Percentiles rank a stretch among this genome's conserved stretches.
Conservation (phyloP, 345 rosid species). For the Lepidium didymum region DNA sequence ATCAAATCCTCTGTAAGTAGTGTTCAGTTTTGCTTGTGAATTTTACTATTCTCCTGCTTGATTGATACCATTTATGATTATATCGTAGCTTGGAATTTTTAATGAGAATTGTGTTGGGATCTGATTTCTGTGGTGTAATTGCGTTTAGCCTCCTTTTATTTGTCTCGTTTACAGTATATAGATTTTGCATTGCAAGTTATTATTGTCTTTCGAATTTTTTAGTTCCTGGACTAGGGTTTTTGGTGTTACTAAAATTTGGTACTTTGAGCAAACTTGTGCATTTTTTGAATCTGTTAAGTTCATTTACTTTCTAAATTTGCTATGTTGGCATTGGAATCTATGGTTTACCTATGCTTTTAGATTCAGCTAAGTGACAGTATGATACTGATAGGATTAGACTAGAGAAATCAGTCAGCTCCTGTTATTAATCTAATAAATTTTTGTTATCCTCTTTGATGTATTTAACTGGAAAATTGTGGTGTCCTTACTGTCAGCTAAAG, state of each 20-base stretch:
- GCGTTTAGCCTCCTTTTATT: neutral
- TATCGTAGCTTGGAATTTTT: neutral
- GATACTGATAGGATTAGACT: neutral
- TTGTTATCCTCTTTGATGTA: neutral
- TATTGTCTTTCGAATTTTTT: neutral
- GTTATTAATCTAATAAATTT: neutral
- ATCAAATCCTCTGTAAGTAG: conserved; percentile 61
- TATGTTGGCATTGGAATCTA: neutral
- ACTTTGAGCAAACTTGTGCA: neutral
- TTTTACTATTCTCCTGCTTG: neutral
- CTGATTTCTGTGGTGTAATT: conserved; percentile 7
- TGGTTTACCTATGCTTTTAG: neutral
- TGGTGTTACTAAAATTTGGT: neutral
- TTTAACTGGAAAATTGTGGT: conserved; percentile 11
- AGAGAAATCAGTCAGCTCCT: neutral
- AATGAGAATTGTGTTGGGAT: conserved; percentile 28
- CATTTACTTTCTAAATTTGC: neutral
- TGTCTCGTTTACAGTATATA: neutral
- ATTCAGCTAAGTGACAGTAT: conserved; percentile 1
- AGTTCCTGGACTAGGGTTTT: conserved; percentile 20
- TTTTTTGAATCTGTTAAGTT: neutral
- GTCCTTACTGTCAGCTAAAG: conserved; percentile 50
- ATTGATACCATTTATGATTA: neutral
- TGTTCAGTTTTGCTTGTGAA: neutral
- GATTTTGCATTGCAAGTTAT: conserved; percentile 22